These are phyloP conservation scores for Ophiostoma ips DNA, from an alignment of 2,329 filamentous ascomycete genomes.

Conservation along the genomic window DNA sequence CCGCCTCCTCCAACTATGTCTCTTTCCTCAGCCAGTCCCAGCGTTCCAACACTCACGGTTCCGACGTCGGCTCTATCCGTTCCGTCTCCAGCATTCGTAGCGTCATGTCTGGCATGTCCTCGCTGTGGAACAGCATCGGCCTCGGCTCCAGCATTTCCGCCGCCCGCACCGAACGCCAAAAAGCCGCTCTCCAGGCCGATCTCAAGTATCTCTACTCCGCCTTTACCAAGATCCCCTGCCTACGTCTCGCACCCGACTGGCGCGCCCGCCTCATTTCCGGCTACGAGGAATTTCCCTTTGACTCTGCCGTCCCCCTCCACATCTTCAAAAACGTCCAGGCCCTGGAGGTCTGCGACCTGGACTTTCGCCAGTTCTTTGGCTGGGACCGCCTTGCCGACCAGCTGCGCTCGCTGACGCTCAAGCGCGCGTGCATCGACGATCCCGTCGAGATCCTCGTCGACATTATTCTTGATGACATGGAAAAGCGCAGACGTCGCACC, in stretches of 20 bases:
- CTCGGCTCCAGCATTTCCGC: constrained; percentile 66
- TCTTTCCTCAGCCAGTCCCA: constrained; percentile 83
- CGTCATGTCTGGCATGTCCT: constrained; percentile 93
- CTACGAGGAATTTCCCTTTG: constrained; percentile 96
- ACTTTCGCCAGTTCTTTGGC: constrained; percentile 92
- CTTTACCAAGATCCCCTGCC: constrained; percentile 93
- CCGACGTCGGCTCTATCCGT: constrained; percentile 81
- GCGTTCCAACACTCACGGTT: constrained; percentile 61
- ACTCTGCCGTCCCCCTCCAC: constrained; percentile 90
- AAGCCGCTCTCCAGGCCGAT: constrained; percentile 71
- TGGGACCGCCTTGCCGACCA: constrained; percentile 94
- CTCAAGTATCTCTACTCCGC: constrained; percentile 94
- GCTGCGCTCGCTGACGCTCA: constrained; percentile 75
- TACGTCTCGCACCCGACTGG: constrained; percentile 84
- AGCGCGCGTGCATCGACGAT: constrained; percentile 77
- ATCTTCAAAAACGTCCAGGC: constrained; percentile 95
- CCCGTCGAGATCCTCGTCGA: constrained; percentile 80
- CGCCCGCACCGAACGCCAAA: constrained; percentile 79
- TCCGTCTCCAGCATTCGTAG: constrained; percentile 94
- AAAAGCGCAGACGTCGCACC: constrained; percentile 75
- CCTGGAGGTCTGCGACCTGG: constrained; percentile 86
- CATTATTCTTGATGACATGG: constrained; percentile 92
- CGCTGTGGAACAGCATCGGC: constrained; percentile 79
- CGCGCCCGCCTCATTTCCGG: constrained; percentile 79
- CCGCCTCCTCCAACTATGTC: constrained; percentile 80